phyloP scores from a whole-genome alignment of 2,329 filamentous ascomycete genomes.

The Pseudopithomyces maydicus region DNA sequence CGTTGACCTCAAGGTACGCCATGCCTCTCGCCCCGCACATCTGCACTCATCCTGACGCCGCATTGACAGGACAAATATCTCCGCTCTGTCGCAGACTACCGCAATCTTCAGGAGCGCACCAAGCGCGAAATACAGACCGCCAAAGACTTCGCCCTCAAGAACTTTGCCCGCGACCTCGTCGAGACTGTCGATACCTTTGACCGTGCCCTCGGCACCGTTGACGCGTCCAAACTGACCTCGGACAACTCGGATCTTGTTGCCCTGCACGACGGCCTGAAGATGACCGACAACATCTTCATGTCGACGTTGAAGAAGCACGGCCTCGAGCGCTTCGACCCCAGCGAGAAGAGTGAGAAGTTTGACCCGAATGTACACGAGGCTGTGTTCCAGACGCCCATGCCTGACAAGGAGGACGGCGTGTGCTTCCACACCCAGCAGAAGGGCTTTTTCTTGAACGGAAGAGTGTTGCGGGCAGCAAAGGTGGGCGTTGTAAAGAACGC shows the following conservation, averaged over 20 bases:
- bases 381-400: constrained; percentile 88
- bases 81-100: constrained; percentile 93
- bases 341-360: constrained; percentile 76
- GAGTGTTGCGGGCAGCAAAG: constrained; percentile 88
- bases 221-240: constrained; percentile 70
- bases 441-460: constrained; percentile 91
- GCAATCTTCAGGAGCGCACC: constrained; percentile 95
- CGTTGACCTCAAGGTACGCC: constrained; percentile 80
- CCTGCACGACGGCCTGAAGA: constrained; percentile 87
- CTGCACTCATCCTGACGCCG: background rate
- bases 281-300: constrained; percentile 91
- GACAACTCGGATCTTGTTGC: constrained; percentile 75
- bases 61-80: constrained; percentile 84
- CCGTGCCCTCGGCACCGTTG: constrained; percentile 82
- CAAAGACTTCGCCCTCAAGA: constrained; percentile 90
- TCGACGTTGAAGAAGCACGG: constrained; percentile 91
- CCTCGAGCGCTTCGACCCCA: constrained; percentile 83
- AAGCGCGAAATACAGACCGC: constrained; percentile 86
- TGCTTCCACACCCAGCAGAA: constrained; percentile 95
- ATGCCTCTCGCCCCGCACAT: background rate
- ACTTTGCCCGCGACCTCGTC: constrained; percentile 92
- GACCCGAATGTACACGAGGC: constrained; percentile 97
- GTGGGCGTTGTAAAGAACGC: constrained; percentile 93
- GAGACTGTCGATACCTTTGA: constrained; percentile 98
- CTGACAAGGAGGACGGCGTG: constrained; percentile 85